Conservation (phyloP, 257 asterid genomes). For the Capsicum pubescens region DNA sequence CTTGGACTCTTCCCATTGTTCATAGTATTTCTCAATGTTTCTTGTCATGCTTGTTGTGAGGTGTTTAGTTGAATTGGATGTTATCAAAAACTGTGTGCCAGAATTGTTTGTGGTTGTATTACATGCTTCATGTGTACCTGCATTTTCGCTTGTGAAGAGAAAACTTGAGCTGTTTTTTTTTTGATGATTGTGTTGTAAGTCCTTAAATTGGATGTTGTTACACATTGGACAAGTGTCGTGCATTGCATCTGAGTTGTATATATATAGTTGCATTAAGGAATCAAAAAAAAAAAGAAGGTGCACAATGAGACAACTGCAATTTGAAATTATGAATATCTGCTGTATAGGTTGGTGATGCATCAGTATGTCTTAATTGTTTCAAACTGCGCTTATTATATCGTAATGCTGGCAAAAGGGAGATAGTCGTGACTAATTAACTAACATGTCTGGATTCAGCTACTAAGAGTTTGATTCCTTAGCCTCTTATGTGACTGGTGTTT, state of each 20-base stretch:
- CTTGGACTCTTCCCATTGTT: slow-evolving; percentile 13
- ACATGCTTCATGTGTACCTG: slow-evolving; percentile 1
- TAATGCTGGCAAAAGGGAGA: slow-evolving; percentile 19
- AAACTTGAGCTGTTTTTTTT: background rate
- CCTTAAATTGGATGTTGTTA: background rate
- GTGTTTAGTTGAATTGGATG: slow-evolving; percentile 12
- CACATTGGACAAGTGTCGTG: background rate
- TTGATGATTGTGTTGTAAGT: background rate
- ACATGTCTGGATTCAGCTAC: background rate
- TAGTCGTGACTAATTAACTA: slow-evolving; percentile 14
- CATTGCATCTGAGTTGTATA: background rate
- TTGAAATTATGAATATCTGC: background rate
- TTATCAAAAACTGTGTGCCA: background rate
- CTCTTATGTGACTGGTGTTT: slow-evolving; percentile 30
- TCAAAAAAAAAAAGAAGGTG: background rate
- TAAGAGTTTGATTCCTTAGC: slow-evolving; percentile 2
- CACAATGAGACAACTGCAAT: background rate
- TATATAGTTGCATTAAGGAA: background rate
- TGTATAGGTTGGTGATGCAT: background rate
- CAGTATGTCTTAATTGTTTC: background rate
- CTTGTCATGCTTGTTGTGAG: slow-evolving; percentile 19
- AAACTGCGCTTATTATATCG: background rate
- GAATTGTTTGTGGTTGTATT: slow-evolving; percentile 14
- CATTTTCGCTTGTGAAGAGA: background rate
- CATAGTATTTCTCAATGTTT: background rate